A percentile compares a stretch with the other conserved stretches of the same genome.
Conservation (phyloP, 108 stramenopile genomes). For the Nannochloropsis salina region DNA sequence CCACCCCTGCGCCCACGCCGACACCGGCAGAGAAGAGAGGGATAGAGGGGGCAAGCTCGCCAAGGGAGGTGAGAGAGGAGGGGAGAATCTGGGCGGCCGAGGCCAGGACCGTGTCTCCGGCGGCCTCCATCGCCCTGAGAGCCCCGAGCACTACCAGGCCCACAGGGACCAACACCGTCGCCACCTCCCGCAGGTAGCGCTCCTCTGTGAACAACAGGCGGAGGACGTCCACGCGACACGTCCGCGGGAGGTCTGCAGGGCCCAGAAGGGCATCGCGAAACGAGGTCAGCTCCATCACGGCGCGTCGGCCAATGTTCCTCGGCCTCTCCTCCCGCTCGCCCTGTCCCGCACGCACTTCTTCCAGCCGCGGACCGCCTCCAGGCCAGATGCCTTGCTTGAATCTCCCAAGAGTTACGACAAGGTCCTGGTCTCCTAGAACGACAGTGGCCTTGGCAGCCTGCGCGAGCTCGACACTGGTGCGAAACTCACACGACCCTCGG, state of each 20-base stretch:
- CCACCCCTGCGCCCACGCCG: background rate
- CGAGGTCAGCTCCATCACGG: background rate
- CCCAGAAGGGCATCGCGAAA: slow-evolving; percentile 16
- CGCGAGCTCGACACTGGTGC: background rate
- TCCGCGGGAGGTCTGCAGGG: background rate
- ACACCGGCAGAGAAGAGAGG: background rate
- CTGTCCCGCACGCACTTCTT: background rate
- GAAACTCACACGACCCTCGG: slow-evolving; percentile 5
- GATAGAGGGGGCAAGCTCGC: background rate
- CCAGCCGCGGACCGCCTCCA: background rate
- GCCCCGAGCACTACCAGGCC: background rate
- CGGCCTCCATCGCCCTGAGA: background rate
- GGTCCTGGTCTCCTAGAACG: slow-evolving; percentile 9
- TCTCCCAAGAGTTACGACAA: background rate
- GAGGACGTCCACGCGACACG: background rate
- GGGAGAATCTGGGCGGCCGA: background rate
- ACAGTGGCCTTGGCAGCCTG: background rate
- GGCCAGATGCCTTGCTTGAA: background rate
- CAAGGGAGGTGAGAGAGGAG: background rate
- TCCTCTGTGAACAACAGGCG: background rate
- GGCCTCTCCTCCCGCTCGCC: background rate
- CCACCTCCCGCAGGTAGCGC: background rate
- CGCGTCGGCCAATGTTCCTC: background rate
- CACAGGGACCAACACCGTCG: slow-evolving; percentile 4
- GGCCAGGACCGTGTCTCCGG: background rate